Base-by-base conservation (phyloP, 768 basidiomycete species). In the Suillus weaverae region DNA sequence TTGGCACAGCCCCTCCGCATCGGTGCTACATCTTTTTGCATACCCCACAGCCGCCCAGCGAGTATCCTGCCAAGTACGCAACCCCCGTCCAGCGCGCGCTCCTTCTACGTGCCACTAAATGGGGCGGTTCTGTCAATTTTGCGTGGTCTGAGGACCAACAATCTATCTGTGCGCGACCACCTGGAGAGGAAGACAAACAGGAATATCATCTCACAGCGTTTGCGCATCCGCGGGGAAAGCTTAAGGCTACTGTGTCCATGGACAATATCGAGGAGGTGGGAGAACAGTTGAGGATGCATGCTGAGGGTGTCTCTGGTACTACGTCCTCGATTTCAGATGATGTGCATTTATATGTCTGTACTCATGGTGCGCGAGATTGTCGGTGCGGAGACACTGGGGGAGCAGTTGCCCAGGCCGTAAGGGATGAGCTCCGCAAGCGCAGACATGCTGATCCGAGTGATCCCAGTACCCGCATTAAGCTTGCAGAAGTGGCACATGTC, bases 361-460 rank as follows among this genome's bases (percentile, higher is more conserved):
- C 92, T 5, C 93, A 94, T 72, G 86, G 85, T 5, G 80, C 84
- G 46, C 83, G 92, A 60, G 92, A 94, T 72, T 95, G 92, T 76
- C 82, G 92, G 6, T 94, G 93, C 67, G 89, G 89, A 2, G 82
- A 89, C 11, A 81, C 75, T 26, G 92, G 93, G 0, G 81, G 82
- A 3, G 79, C 77, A 11, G 82, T 94, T 8, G 85, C 81, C 3
- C 77, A 77, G 0, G 81, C 86, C 3, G 71, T 95, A 32, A 76
- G 78, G 20, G 76, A 80, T 5, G 89, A 91, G 71, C 74, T 90
- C 8, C 72, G 72, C 46, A 75, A 71, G 46, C 80, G 81, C 57
- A 73, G 72, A 26, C 64, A 74, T 55, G 66, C 38, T 20, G 71
- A 80, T 39, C 67, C 66, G 7, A 66, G 60, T 3, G 72, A 76